phyloP scores from a whole-genome alignment of 768 basidiomycete species.

The Lactarius quietus region DNA sequence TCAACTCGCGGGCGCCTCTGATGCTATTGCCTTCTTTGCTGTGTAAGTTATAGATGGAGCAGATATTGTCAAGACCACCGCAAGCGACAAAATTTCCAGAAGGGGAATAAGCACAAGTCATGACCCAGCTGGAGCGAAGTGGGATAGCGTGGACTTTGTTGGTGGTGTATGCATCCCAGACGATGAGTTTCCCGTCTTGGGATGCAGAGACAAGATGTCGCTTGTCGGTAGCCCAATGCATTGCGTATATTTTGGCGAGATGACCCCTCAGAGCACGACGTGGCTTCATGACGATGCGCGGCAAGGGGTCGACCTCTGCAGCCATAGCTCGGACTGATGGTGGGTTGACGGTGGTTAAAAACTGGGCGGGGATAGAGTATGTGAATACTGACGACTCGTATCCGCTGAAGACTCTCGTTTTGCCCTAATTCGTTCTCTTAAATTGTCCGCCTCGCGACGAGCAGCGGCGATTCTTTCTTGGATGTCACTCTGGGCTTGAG shows the following conservation, averaged over 20 bases:
- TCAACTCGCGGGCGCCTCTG: constrained; percentile 91
- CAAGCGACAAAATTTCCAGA: constrained; percentile 97
- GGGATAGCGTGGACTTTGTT: constrained; percentile 99
- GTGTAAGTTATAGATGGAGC: constrained; percentile 95
- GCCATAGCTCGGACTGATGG: constrained; percentile 94
- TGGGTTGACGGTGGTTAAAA: constrained; percentile 21
- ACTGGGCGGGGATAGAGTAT: constrained; percentile 9
- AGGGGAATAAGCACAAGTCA: constrained; percentile 99
- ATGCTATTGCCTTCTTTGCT: constrained; percentile 71
- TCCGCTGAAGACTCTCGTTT: constrained; percentile 98
- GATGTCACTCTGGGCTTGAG: constrained; percentile 78
- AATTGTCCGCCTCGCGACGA: constrained; percentile 89
- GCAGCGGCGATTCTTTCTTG: constrained; percentile 95
- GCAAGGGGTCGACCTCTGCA: constrained; percentile 90
- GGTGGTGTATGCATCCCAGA: constrained; percentile 99
- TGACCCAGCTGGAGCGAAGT: constrained; percentile 97
- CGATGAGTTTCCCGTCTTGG: constrained; percentile 98
- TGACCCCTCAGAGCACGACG: constrained; percentile 94
- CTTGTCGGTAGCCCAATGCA: constrained; percentile 99
- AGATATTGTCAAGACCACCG: constrained; percentile 98
- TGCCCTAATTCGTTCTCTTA: constrained; percentile 98
- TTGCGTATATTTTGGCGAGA: constrained; percentile 98
- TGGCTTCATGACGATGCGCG: constrained; percentile 95
- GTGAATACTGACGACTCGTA: constrained; percentile 72
- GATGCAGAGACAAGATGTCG: constrained; percentile 99